Evolutionary conservation across 2,329 filamentous ascomycete genomes (phyloP).

Genomic region (Paecilomyces niveus): DNA sequence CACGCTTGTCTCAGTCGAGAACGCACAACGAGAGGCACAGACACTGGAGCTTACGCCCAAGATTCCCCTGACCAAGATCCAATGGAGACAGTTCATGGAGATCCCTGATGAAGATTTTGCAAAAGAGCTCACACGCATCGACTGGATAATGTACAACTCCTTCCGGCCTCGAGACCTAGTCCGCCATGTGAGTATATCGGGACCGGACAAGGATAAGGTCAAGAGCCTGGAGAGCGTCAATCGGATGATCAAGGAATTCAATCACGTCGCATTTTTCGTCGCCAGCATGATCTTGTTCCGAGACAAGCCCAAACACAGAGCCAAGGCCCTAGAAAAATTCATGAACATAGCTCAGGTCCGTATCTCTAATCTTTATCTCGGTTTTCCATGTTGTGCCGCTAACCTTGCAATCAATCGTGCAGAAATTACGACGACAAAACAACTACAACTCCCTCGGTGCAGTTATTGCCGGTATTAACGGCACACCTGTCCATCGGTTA

Average conservation of each 20-base stretch:
- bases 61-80: slow-evolving; percentile 68
- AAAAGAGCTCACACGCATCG: slow-evolving; percentile 85
- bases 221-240: slow-evolving; percentile 79
- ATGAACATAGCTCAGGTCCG: slow-evolving; percentile 69
- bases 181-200: slow-evolving; percentile 74
- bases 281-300: slow-evolving; percentile 78
- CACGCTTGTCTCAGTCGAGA: slow-evolving; percentile 47
- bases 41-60: slow-evolving; percentile 63
- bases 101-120: slow-evolving; percentile 78
- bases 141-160: slow-evolving; percentile 97
- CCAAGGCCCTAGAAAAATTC: slow-evolving; percentile 87
- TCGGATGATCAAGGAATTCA: slow-evolving; percentile 90
- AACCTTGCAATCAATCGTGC: slow-evolving; percentile 7
- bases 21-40: slow-evolving; percentile 72
- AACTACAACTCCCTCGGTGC: slow-evolving; percentile 98
- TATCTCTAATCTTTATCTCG: slow-evolving; percentile 1
- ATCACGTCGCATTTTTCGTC: slow-evolving; percentile 76
- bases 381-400: slow-evolving; percentile 2
- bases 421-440: slow-evolving; percentile 81
- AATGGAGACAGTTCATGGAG: slow-evolving; percentile 88
- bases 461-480: slow-evolving; percentile 85
- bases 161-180: slow-evolving; percentile 90
- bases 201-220: slow-evolving; percentile 46
- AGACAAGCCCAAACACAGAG: slow-evolving; percentile 93
- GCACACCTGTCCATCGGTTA: slow-evolving; percentile 76